phyloP scores from a whole-genome alignment of 169 alveolate genomes.

The Amoebophrya sp. region DNA sequence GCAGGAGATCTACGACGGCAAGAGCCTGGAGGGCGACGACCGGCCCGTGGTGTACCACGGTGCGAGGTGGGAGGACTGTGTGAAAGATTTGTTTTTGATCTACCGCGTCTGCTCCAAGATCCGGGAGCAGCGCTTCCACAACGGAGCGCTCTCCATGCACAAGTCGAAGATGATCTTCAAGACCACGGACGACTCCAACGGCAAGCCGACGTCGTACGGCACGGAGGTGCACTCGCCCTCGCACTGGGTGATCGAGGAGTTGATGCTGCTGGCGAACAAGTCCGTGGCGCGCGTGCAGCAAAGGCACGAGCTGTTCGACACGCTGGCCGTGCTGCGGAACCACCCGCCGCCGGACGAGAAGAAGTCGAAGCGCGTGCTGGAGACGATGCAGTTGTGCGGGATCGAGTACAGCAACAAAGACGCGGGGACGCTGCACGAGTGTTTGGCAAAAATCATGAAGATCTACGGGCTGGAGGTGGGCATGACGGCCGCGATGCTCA shows the following conservation, averaged over 20 bases:
- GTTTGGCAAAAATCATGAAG: not conserved
- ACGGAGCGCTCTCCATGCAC: not conserved
- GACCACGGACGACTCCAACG: not conserved
- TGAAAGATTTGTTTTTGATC: not conserved
- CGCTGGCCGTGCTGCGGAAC: not conserved
- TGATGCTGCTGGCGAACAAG: constrained; percentile 90
- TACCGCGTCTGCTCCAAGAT: not conserved
- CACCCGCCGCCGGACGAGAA: constrained; percentile 7
- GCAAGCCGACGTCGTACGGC: not conserved
- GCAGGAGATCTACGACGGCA: not conserved
- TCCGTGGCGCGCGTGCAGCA: constrained; percentile 61
- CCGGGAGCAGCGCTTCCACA: not conserved
- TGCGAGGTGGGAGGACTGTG: not conserved
- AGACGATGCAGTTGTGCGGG: not conserved
- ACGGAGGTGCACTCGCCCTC: constrained; percentile 21
- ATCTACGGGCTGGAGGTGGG: not conserved
- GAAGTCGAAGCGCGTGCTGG: not conserved
- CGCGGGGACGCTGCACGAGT: not conserved
- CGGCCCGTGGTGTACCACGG: not conserved
- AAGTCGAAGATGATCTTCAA: not conserved
- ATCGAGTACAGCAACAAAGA: not conserved
- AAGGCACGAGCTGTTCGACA: not conserved
- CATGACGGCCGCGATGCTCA: not conserved
- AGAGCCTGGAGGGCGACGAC: not conserved
- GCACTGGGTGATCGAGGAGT: constrained; percentile 81